A percentile compares a stretch with the other conserved stretches of the same genome.
Evolutionary conservation across 306 rosid species (phyloP).

Genomic region (Vachellia collinsii): DNA sequence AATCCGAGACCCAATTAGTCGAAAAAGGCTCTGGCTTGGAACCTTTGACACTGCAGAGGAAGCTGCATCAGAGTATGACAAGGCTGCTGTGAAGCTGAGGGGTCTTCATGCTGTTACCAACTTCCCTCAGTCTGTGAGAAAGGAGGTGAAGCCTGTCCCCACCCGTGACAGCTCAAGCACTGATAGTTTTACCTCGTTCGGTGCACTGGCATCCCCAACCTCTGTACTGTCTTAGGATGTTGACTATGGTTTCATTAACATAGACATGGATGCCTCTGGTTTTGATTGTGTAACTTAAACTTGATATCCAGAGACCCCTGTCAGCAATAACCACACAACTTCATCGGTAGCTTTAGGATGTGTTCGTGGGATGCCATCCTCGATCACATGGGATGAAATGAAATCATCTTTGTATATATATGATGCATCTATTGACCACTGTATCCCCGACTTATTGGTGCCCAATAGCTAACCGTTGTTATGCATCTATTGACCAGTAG

Average conservation of each 20-base stretch:
- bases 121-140: slow-evolving; percentile 47
- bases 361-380: neutral
- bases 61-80: slow-evolving; percentile 74
- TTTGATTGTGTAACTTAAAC: slow-evolving; percentile 26
- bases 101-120: slow-evolving; percentile 68
- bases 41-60: slow-evolving; percentile 86
- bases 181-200: slow-evolving; percentile 39
- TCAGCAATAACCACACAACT: neutral
- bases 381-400: neutral
- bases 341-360: neutral
- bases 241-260: slow-evolving; percentile 34
- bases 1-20: slow-evolving; percentile 70
- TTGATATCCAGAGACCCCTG: neutral
- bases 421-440: neutral
- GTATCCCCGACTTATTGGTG: neutral
- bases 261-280: slow-evolving; percentile 44
- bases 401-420: neutral
- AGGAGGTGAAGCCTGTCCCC: neutral
- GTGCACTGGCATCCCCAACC: slow-evolving; percentile 56
- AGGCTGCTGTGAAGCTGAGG: slow-evolving; percentile 64
- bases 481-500: too few species aligned
- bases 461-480: neutral
- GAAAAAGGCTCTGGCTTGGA: slow-evolving; percentile 82
- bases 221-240: slow-evolving; percentile 57
- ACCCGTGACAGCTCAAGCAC: neutral